These are phyloP conservation scores for Alternaria triticina DNA, from an alignment of 2,329 filamentous ascomycete species.

Conservation along the genomic window DNA sequence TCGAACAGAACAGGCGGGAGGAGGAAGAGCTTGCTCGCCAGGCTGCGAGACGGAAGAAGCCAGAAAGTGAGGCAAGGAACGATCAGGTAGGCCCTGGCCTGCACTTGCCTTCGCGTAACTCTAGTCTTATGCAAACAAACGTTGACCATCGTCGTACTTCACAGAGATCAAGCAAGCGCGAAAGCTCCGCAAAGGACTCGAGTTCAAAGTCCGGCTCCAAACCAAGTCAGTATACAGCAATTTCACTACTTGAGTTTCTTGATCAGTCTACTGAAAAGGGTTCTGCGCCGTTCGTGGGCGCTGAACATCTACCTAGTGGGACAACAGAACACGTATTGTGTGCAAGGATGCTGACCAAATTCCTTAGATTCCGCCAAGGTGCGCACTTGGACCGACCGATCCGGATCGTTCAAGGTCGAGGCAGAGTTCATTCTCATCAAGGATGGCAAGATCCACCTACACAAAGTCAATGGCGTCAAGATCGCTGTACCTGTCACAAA, in stretches of 20 bases:
- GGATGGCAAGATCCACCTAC: slow-evolving; percentile 95
- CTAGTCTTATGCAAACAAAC: slow-evolving; percentile 74
- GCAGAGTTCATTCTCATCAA: slow-evolving; percentile 94
- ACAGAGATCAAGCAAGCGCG: slow-evolving; percentile 74
- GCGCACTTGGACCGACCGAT: slow-evolving; percentile 92
- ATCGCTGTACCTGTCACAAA: slow-evolving; percentile 95
- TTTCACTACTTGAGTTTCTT: not conserved
- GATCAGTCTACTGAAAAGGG: not conserved
- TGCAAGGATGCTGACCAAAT: slow-evolving; percentile 11
- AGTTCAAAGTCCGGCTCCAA: slow-evolving; percentile 63
- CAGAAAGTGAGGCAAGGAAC: slow-evolving; percentile 58
- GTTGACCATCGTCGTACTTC: slow-evolving; percentile 70
- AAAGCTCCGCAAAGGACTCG: slow-evolving; percentile 65
- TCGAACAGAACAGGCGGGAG: slow-evolving; percentile 79
- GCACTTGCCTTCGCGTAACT: slow-evolving; percentile 77
- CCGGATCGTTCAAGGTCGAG: slow-evolving; percentile 95
- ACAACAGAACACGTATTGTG: not conserved
- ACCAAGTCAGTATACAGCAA: slow-evolving; percentile 67
- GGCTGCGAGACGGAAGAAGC: slow-evolving; percentile 69
- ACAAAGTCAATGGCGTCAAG: slow-evolving; percentile 97
- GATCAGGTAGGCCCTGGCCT: slow-evolving; percentile 80
- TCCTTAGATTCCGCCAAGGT: slow-evolving; percentile 74
- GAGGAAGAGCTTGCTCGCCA: slow-evolving; percentile 85
- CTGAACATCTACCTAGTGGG: not conserved
- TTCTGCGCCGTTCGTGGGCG: not conserved